These are phyloP conservation scores for Neopestalotiopsis sp. DNA, from an alignment of 2,329 filamentous ascomycete genomes.

Conservation along the genomic window DNA sequence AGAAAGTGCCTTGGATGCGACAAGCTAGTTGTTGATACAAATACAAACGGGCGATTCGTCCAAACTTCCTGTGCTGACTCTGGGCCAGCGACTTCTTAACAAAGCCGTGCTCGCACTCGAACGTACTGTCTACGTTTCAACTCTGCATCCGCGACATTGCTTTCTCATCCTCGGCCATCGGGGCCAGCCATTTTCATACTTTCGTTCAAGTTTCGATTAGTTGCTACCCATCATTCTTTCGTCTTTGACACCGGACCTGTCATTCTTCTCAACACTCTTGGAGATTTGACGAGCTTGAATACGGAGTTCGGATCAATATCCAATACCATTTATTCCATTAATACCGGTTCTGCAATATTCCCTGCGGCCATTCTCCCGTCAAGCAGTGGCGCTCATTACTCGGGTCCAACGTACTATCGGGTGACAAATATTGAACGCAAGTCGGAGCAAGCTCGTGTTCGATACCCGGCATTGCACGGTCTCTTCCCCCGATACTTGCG, in stretches of 20 bases:
- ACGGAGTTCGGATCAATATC: not conserved
- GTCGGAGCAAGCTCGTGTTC: not conserved
- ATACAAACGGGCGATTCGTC: constrained; percentile 5
- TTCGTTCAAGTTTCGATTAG: not conserved
- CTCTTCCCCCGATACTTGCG: not conserved
- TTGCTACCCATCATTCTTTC: not conserved
- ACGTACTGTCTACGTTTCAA: not conserved
- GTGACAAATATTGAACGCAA: not conserved
- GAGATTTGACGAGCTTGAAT: no score
- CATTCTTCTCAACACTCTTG: not conserved
- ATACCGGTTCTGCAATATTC: not conserved
- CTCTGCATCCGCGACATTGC: not conserved
- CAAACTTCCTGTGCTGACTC: not conserved
- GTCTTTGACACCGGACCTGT: not conserved
- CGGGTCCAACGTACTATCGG: not conserved
- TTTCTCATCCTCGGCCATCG: not conserved
- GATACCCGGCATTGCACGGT: not conserved
- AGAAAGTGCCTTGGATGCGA: constrained; percentile 5
- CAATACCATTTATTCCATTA: not conserved
- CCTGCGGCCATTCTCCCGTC: not conserved
- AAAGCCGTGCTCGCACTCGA: not conserved
- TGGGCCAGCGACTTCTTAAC: not conserved
- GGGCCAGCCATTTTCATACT: not conserved
- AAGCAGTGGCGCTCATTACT: not conserved
- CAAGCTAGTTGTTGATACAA: constrained; percentile 12